Conservation (phyloP, 441 rosid species). For the Bocquillonia castaneifolia region DNA sequence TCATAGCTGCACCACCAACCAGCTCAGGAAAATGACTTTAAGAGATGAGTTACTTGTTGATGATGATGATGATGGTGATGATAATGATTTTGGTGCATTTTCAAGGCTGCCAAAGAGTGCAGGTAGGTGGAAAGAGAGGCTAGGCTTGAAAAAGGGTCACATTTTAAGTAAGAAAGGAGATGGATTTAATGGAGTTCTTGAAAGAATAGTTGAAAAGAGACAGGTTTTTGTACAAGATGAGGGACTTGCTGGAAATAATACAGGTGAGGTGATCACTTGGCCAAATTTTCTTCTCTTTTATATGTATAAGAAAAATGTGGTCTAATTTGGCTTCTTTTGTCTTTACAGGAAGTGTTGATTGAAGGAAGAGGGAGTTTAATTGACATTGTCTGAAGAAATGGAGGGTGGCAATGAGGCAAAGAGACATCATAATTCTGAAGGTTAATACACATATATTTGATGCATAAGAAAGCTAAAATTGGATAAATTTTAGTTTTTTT, state of each 20-base stretch:
- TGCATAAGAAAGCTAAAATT: neutral
- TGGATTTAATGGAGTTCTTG: conserved; percentile 24
- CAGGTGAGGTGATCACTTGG: conserved; percentile 25
- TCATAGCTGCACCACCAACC: conserved; percentile 26
- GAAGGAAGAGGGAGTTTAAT: conserved; percentile 7
- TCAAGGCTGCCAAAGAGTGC: conserved; percentile 36
- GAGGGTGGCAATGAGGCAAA: neutral
- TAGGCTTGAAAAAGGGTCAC: conserved; percentile 39
- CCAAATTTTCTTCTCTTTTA: neutral
- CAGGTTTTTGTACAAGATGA: conserved; percentile 17
- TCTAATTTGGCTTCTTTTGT: neutral
- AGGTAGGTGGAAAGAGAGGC: conserved; percentile 73
- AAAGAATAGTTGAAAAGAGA: conserved; percentile 31
- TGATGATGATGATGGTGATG: conserved; percentile 24
- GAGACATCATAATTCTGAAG: neutral
- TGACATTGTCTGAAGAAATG: neutral
- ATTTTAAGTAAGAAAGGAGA: conserved; percentile 28
- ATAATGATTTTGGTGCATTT: conserved; percentile 19
- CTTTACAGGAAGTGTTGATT: conserved; percentile 22
- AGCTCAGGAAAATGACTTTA: conserved; percentile 47
- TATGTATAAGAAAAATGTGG: neutral
- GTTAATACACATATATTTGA: neutral
- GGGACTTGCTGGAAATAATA: conserved; percentile 15
- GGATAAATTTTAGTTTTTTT: neutral
- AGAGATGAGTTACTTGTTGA: conserved; percentile 50